Base-by-base conservation (phyloP, 139 green algal species). In the Chlorella sp. region DNA sequence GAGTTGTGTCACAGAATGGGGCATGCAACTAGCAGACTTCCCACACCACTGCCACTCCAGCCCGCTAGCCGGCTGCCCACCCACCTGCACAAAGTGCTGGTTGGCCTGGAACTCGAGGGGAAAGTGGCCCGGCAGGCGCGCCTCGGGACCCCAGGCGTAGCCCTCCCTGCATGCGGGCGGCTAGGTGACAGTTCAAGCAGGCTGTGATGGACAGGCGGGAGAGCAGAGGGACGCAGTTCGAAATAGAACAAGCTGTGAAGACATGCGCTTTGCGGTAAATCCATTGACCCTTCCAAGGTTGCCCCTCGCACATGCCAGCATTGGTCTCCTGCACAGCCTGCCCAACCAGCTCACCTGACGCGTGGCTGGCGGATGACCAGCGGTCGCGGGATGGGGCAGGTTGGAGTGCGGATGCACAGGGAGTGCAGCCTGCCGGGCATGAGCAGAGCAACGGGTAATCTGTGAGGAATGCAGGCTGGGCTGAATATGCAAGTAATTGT, bases 11-110 rank as follows among this genome's bases (percentile, higher is more conserved):
- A n/a, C n/a, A n/a, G n/a, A n/a, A n/a, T n/a, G n/a, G n/a, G n/a
- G n/a, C n/a, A n/a, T n/a, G n/a, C n/a, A n/a, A n/a, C n/a, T n/a
- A n/a, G n/a, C n/a, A n/a, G n/a, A n/a, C n/a, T n/a, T n/a, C n/a
- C n/a, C n/a, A n/a, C n/a, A n/a, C n/a, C n/a, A n/a, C n/a, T n/a
- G n/a, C n/a, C n/a, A n/a, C n/a, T n/a, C n/a, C n/a, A n/a, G n/a
- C n/a, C n/a, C n/a, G n/a, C n/a, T n/a, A n/a, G n/a, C n/a, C n/a
- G n/a, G n/a, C 60, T 3, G 20, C 16, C 41, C 40, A 26, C 73
- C n/a, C 78, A 69, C 80, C 80, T 85, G 83, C 36, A 69, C 62
- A 72, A 87, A 87, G 83, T 87, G 83, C 28, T 80, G 73, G 62
- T 82, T 76, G 73, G 83, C 48, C 0, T 36, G 44, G 44, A 41